Evolutionary conservation across 139 green algal species (phyloP).

Genomic region (Monoraphidium neglectum): DNA sequence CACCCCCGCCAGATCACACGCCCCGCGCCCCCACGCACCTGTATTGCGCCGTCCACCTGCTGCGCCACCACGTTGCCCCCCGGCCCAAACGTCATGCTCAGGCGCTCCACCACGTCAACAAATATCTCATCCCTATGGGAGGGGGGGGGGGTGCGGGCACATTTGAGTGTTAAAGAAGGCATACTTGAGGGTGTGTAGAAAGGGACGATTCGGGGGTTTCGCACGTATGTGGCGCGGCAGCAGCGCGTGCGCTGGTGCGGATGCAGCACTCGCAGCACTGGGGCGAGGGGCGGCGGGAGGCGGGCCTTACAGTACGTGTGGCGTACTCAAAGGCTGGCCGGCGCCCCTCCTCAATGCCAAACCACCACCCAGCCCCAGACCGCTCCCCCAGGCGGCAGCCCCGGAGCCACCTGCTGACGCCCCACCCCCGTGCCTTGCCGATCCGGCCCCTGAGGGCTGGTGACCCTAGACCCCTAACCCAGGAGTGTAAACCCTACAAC

Average conservation of each 20-base stretch:
- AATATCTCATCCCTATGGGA: constrained; percentile 99
- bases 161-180: not conserved
- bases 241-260: too few relatives aligned
- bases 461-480: not conserved
- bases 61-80: constrained; percentile 76
- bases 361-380: too few relatives aligned
- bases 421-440: too few relatives aligned
- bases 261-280: too few relatives aligned
- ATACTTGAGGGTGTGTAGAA: not conserved
- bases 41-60: constrained; percentile 88
- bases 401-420: too few relatives aligned
- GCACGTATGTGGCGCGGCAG: not conserved
- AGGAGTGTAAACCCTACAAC: not conserved
- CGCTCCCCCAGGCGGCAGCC: too few relatives aligned
- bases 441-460: too few relatives aligned
- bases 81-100: constrained; percentile 91
- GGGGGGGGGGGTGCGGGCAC: constrained; percentile 18
- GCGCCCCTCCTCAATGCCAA: too few relatives aligned
- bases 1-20: too few relatives aligned
- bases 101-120: constrained; percentile 97
- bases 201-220: not conserved
- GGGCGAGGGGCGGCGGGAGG: too few relatives aligned
- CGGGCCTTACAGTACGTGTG: too few relatives aligned
- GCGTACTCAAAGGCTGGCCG: too few relatives aligned
- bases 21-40: constrained; percentile 45